Evolutionary conservation across 768 basidiomycete species (phyloP), one percentile per base, ranked within the genome.

Genomic region (Phaeotremella skinneri): DNA sequence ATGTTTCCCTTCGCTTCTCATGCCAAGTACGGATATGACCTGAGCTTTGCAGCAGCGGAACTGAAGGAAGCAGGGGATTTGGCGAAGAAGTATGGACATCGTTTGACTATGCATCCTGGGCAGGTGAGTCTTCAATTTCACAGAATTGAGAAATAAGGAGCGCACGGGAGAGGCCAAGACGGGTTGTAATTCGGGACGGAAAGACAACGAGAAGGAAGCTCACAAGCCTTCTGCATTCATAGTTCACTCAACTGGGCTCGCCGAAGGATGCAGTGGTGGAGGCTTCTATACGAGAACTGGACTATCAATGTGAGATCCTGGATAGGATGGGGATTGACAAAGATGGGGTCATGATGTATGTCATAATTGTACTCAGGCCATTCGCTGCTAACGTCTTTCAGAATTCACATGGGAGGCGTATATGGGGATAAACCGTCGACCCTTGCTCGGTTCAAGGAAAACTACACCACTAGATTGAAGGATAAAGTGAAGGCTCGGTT

Each of bases 1-100:
- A 86, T 96, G 84, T 94, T 96, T 76, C 91, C 92, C 0, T 96
- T 87, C 67, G 91, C 91, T 0, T 74, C 72, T 1, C 93, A 97
- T 65, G 80, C 78, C 17, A 81, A 80, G 20, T 84, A 91, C 68
- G 91, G 91, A 0, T 96, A 97, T 75, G 82, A 85, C 16, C 81
- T 97, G 25, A 82, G 84, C 6, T 92, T 89, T 59, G 91, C 89
- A 4, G 80, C 83, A 4, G 77, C 78, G 26, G 82, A 81, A 56
- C 68, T 85, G 43, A 81, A 81, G 67, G 81, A 79, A 79, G 85
- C 84, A 23, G 90, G 89, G 1, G 81, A 79, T 4, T 80, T 89
- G 23, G 88, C 88, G 13, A 84, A 82, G 37, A 82, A 82, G 65
- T 83, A 87, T 59, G 85, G 85, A 0, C 88, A 93, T 68, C 79